These are phyloP conservation scores for Reutealis trisperma DNA, from an alignment of 345 rosid species.

Conservation along the genomic window DNA sequence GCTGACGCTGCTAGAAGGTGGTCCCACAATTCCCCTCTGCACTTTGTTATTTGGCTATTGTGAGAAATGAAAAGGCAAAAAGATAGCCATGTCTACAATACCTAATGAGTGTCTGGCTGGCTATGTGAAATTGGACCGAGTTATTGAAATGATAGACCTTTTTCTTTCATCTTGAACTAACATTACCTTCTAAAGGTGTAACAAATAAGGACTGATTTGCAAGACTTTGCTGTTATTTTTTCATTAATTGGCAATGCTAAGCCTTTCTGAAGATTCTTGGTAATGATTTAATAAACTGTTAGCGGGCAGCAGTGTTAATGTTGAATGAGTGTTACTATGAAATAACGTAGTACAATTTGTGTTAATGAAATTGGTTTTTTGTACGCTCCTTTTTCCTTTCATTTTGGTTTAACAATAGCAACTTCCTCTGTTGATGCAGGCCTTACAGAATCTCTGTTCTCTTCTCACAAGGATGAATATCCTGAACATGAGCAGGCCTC, in stretches of 20 bases:
- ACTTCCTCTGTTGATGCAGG: conserved; percentile 48
- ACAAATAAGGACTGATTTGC: no score
- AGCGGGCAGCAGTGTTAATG: not conserved
- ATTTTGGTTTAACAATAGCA: not conserved
- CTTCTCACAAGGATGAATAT: conserved; percentile 94
- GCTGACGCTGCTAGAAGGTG: conserved; percentile 2
- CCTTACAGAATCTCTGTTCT: conserved; percentile 88
- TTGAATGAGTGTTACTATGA: not conserved
- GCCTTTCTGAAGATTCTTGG: not conserved
- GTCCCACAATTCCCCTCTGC: not conserved
- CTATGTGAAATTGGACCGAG: not conserved
- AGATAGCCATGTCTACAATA: not conserved
- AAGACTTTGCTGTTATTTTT: not conserved
- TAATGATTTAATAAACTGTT: not conserved
- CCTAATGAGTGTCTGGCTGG: no score
- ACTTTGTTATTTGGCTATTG: not conserved
- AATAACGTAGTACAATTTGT: not conserved
- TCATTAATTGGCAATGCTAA: not conserved
- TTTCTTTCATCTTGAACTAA: not conserved
- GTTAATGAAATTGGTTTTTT: not conserved
- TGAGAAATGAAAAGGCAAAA: conserved; percentile 1
- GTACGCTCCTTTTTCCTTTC: not conserved
- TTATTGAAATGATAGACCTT: not conserved
- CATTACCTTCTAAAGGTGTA: conserved; percentile 2
- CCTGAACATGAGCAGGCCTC: conserved; percentile 94